These are phyloP conservation scores for Carnegiea gigantea DNA, from an alignment of 179 eudicot genomes.

Conservation along the genomic window DNA sequence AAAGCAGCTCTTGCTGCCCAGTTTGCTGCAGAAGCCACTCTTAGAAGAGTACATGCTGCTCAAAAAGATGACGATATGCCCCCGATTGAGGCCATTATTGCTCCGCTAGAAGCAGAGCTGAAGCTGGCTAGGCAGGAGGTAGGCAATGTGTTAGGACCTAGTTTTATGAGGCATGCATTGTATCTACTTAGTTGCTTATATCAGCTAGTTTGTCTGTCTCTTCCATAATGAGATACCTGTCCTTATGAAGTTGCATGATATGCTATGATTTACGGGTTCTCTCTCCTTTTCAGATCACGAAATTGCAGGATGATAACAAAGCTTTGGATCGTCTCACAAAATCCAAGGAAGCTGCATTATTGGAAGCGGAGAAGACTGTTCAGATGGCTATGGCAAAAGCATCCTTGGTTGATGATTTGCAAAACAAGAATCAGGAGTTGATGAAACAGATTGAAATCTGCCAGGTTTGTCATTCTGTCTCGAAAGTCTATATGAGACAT, in stretches of 20 bases:
- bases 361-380: conserved; percentile 75
- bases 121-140: conserved; percentile 62
- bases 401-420: conserved; percentile 76
- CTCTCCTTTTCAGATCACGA: conserved; percentile 44
- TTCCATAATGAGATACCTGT: not conserved
- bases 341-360: conserved; percentile 75
- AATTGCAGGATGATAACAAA: conserved; percentile 75
- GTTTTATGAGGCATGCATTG: not conserved
- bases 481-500: not conserved
- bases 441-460: conserved; percentile 83
- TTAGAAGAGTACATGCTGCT: conserved; percentile 68
- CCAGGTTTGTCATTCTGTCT: conserved; percentile 44
- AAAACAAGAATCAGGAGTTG: conserved; percentile 74
- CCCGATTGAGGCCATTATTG: conserved; percentile 66
- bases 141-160: not conserved
- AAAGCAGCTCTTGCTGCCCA: conserved; percentile 12
- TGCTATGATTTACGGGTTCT: not conserved
- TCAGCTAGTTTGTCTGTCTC: not conserved
- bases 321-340: conserved; percentile 84
- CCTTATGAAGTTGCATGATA: not conserved
- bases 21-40: conserved; percentile 61
- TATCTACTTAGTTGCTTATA: not conserved
- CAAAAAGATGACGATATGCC: conserved; percentile 75
- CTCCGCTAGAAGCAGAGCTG: conserved; percentile 71
- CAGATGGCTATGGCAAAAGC: conserved; percentile 76